Base-by-base conservation (phyloP, 148 eudicot species). In the Fagopyrum esculentum region DNA sequence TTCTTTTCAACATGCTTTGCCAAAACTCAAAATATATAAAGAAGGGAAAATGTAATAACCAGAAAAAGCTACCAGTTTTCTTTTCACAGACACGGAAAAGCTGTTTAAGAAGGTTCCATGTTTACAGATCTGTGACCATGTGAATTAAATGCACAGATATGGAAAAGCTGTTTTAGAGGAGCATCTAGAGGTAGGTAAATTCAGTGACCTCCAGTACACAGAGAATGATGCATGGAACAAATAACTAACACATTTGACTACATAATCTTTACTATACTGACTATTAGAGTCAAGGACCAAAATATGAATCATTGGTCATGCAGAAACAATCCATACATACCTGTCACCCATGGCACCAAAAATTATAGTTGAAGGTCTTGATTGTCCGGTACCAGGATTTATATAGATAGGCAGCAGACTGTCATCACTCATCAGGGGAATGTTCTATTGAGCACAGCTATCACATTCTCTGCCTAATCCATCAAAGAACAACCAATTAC, bases 311-410 rank as follows among this genome's bases (percentile, higher is more conserved):
- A 3, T 29, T 63, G 6, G 6, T 29, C 11, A 47, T 71, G 74
- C 52, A 71, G 55, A 47, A 71, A 2, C 52, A 35, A 19, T 68
- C 52, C 11, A 22, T 47, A 2, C 50, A 56, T 83, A 96, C 99
- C 99, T 96, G 85, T 96, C 99, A 73, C 99, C 99, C 99, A 96
- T 96, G 78, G 99, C 99, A 72, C 99, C 99, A 87, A 96, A 96
- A 76, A 98, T 96, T 77, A 96, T 89, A 68, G 93, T 87, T 71
- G 98, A 82, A 56, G 88, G 85, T 55, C 96, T 86, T 45, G 84
- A 69, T 5, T 78, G 29, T 72, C 99, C 99, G 73, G 77, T 96
- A 8, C 82, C 81, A 19, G 99, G 97, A 82, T 86, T 82, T 30
- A 96, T 87, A 81, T 90, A 96, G 45, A 96, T 96, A 69, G 91